phyloP scores from a whole-genome alignment of 2,329 filamentous ascomycete genomes.

The Botrytis sinoallii region DNA sequence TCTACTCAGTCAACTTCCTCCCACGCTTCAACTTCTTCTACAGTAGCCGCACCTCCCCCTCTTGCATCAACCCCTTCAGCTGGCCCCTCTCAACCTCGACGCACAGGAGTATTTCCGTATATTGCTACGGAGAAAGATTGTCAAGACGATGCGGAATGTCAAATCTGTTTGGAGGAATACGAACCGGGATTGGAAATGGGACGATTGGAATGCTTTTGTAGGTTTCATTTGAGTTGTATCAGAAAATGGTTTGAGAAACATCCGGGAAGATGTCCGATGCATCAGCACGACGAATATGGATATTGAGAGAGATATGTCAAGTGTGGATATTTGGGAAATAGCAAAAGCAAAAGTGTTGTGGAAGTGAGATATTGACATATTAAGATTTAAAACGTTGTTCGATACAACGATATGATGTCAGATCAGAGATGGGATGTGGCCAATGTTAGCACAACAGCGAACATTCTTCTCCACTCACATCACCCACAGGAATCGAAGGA shows the following conservation, averaged over 20 bases:
- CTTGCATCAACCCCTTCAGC: neutral
- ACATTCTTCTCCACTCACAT: neutral
- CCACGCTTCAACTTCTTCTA: conserved; percentile 21
- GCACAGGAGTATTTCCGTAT: conserved; percentile 63
- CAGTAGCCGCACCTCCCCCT: conserved; percentile 34
- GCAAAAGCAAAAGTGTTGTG: neutral
- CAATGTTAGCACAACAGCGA: neutral
- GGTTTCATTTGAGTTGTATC: conserved; percentile 61
- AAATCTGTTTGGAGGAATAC: conserved; percentile 66
- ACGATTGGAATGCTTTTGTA: conserved; percentile 63
- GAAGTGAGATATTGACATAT: conserved; percentile 73
- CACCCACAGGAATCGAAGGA: neutral
- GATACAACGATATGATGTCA: neutral
- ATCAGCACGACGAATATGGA: conserved; percentile 48
- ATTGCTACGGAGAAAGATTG: conserved; percentile 65
- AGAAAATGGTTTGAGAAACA: conserved; percentile 60
- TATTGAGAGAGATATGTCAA: conserved; percentile 2
- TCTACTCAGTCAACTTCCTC: conserved; percentile 28
- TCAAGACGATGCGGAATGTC: conserved; percentile 64
- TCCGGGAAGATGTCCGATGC: conserved; percentile 62
- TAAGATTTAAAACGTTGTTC: conserved; percentile 46
- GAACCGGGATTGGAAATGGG: conserved; percentile 61
- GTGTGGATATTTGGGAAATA: neutral
- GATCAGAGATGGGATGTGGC: neutral
- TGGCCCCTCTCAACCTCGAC: conserved; percentile 37